Evolutionary conservation across 2,329 filamentous ascomycete genomes (phyloP), one percentile per base, ranked within the genome.

Genomic region (Trichoderma gracile): DNA sequence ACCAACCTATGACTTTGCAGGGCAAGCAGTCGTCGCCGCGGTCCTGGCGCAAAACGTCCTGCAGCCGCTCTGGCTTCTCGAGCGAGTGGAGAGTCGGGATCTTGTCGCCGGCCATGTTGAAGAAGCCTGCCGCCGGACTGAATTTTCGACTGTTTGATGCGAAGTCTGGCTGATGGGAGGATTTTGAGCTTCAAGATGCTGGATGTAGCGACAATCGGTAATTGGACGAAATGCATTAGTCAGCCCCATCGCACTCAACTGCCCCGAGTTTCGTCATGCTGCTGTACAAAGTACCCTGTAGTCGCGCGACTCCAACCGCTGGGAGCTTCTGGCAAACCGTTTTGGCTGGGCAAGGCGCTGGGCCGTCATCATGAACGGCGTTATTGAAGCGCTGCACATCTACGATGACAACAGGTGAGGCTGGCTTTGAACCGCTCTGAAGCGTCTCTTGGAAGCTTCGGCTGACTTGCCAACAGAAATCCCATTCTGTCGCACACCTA

Each of bases 371-470:
- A 94, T 93, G 90, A 91, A 86, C 80, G 88, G 92, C 80, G 87
- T 91, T 75, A 91, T 99, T 74, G 94, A 98, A 82, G 95, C 94
- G 75, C 84, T 99, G 73, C 94, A 98, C 82, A 93, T 99, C 76
- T 97, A 91, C 78, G 93, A 98, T 85, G 93, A 97, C 82, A 88
- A 93, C 79, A 92, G 93, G 93, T 96, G 81, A 73, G 84, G 58
- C 30, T n/a, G n/a, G n/a, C 43, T 8, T 8, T 7, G 19, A 15
- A 12, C 64, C 19, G 5, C 30, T 10, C 53, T 19, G 15, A 2
- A 42, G 19, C 12, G 3, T 10, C n/a, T 30, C 25, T 27, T 27
- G 7, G 14, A 25, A 54, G n/a, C 19, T 27, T 27, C 52, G 33
- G 49, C 62, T 56, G 14, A 66, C 19, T 14, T 7, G 19, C 25